Evolutionary conservation across 139 green algal genomes (phyloP).

Genomic region (Astrephomene gubernaculifera): DNA sequence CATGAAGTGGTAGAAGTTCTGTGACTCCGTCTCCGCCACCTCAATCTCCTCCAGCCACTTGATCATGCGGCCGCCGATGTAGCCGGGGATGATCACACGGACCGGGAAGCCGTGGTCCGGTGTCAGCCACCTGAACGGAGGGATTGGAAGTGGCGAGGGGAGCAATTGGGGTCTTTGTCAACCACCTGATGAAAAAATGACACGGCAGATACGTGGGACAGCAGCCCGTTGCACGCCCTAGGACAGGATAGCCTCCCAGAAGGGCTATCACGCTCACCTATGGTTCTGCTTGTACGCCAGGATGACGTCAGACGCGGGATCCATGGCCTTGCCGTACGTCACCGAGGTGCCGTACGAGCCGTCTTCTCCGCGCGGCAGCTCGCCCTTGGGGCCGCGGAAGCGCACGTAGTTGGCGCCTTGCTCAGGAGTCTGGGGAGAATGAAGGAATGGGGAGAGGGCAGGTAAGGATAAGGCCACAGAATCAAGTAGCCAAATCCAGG

Average conservation of each 20-base stretch:
- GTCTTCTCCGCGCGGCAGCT: conserved; percentile 86
- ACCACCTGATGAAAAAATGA: too few species aligned
- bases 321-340: conserved; percentile 70
- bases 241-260: too few species aligned
- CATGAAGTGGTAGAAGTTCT: conserved; percentile 98
- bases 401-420: conserved; percentile 73
- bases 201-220: too few species aligned
- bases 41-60: conserved; percentile 93
- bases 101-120: conserved; percentile 69
- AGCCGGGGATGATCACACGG: conserved; percentile 89
- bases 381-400: conserved; percentile 82
- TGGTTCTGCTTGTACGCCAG: conserved; percentile 86
- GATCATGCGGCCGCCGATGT: conserved; percentile 90
- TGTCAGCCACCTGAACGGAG: conserved; percentile 55
- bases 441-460: neutral
- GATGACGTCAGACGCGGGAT: conserved; percentile 81
- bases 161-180: too few species aligned
- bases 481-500: too few species aligned
- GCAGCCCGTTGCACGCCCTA: too few species aligned
- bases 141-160: neutral
- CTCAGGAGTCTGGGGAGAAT: neutral
- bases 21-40: conserved; percentile 69
- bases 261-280: conserved; percentile 19
- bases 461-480: too few species aligned
- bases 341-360: conserved; percentile 82